Evolutionary conservation across 2,329 filamentous ascomycete genomes (phyloP), one percentile per base, ranked within the genome.

Genomic region (Rhinocladiella mackenziei): DNA sequence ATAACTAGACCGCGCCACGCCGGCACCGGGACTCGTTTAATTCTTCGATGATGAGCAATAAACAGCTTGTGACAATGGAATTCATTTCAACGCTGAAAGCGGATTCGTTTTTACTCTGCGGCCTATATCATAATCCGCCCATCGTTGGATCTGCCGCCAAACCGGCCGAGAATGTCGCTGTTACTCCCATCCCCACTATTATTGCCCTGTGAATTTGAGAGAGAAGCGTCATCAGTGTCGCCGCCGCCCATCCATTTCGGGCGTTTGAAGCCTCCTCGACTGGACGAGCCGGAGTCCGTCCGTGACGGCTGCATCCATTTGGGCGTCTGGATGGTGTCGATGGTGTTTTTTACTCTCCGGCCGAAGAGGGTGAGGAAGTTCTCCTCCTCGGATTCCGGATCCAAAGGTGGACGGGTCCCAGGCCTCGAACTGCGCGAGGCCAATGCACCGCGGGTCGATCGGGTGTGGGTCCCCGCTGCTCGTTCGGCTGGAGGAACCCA

Each of bases 291-390:
- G 9, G 40, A 40, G 11, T 20, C 17, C 17, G 32, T 13, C 56
- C 81, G 77, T 14, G 25, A 30, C 30, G 42, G 35, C 41, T 54
- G 44, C 52, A 95, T 70, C 89, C 89, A 97, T 53, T 81, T 81
- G 0, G 92, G 91, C 20, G 83, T 76, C 39, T 89, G 84, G 2
- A 88, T 76, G 0, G 81, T 84, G 50, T 97, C 91, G 39, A 97
- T 80, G 0, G 92, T 97, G 60, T 98, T 98, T 65, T 83, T 86
- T 57, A 98, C 82, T 25, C 91, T 77, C 60, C 94, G 86, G 0
- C 86, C 81, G 50, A 97, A 80, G 23, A 84, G 83, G 54, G 86
- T 78, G 60, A 97, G 89, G 64, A 95, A 87, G 54, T 83, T 87
- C 42, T 88, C 86, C 10, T 89, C 81, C 22, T 86, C 83, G 1